Percentiles rank a stretch among this genome's conserved stretches.
Conservation (phyloP, 2,329 filamentous ascomycete species). For the Colletotrichum higginsianum region DNA sequence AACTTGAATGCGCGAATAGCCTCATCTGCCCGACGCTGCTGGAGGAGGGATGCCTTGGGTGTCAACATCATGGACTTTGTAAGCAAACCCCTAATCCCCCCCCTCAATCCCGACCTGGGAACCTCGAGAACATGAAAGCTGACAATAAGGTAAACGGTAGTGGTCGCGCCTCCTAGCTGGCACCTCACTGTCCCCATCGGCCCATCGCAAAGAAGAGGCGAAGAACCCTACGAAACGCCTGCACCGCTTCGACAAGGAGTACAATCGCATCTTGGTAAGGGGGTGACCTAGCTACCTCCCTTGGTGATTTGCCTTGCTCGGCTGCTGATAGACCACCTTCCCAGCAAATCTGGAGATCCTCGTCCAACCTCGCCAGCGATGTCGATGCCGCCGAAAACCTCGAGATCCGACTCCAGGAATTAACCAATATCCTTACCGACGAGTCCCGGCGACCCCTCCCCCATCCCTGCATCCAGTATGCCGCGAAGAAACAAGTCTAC, state of each 20-base stretch:
- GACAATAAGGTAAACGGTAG: slow-evolving; percentile 53
- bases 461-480: slow-evolving; percentile 92
- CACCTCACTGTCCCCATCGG: slow-evolving; percentile 69
- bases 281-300: slow-evolving; percentile 43
- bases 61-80: slow-evolving; percentile 70
- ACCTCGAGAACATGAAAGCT: neutral
- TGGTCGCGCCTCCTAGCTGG: slow-evolving; percentile 79
- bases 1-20: slow-evolving; percentile 36
- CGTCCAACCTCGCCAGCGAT: slow-evolving; percentile 72
- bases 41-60: slow-evolving; percentile 60
- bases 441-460: slow-evolving; percentile 90
- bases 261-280: slow-evolving; percentile 72
- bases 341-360: slow-evolving; percentile 69
- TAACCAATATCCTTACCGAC: slow-evolving; percentile 84
- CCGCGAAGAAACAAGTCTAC: slow-evolving; percentile 89
- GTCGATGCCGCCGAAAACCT: slow-evolving; percentile 74
- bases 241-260: slow-evolving; percentile 78
- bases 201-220: slow-evolving; percentile 71
- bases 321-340: neutral
- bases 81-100: slow-evolving; percentile 47
- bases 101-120: neutral
- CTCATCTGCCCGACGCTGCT: slow-evolving; percentile 11
- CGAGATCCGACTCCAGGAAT: slow-evolving; percentile 74
- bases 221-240: slow-evolving; percentile 75
- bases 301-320: neutral